Evolutionary conservation across 2,329 filamentous ascomycete genomes (phyloP), one percentile per base, ranked within the genome.

Genomic region (Trichoderma koningii): DNA sequence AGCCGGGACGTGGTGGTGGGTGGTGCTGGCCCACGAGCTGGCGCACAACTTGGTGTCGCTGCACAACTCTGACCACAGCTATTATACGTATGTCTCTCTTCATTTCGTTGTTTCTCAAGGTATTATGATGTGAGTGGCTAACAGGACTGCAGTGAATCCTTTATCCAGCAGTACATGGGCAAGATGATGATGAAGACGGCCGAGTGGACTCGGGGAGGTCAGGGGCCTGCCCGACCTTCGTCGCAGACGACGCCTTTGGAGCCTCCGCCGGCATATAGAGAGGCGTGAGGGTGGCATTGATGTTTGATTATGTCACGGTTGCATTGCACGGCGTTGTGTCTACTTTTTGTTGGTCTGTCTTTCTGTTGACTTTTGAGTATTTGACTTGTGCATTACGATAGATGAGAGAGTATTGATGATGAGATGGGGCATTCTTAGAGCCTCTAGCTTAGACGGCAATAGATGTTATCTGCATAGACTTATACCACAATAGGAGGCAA

Each of bases 1-100:
- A 67, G 91, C 91, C 3, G 81, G 87, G 65, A 85, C 89, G 1
- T 96, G 93, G 82, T 98, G 94, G 94, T 97, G 90, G 86, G 90
- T 97, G 68, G 93, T 95, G n/a, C 76, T 97, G 67, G 96, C 93
- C 68, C 95, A 99, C 75, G 96, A 99, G 79, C 79, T 99, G 76
- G 93, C 95, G 65, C 95, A 99, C 78, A 99, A 99, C 75, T 79
- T 99, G 63, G 92, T 97, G 9, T 78, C 80, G 44, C 84, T 87
- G 68, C 94, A 98, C 76, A 89, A 89, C 72, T 82, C 90, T 17
- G 85, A 90, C 62, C 92, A 96, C 76, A 91, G 88, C 71, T 96
- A 89, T 74, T 96, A 95, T 73, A 94, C 89, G 79, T 88, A 78
- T 76, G 84, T 79, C 28, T 14, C 1, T 28, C 1, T 3, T 19